Base-by-base conservation (phyloP, 805 yeast species). In the Saccharomycopsis microspora region DNA sequence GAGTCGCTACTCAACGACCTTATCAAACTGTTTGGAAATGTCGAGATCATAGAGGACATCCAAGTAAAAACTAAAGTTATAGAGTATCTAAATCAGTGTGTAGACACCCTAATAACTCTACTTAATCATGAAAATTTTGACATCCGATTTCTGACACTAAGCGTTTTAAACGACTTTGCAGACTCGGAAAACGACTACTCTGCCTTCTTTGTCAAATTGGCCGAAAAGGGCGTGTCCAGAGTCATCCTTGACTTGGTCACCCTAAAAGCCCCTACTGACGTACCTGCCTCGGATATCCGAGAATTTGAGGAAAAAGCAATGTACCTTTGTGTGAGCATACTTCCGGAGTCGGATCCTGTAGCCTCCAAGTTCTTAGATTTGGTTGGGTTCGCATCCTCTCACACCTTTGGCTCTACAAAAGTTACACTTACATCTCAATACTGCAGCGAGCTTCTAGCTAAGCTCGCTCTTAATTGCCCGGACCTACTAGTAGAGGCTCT, bases 111-210 rank as follows among this genome's bases (percentile, higher is more conserved):
- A 7, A 2, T 45, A 6, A 9, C n/a, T 5, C 29, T 41, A 9
- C 19, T 19, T 19, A 19, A 19, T 19, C 49, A 46, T 42, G 41
- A 39, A 11, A 46, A 46, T 36, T 46, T 33, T 19, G 49, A 46
- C 37, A 42, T 46, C 41, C 34, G 35, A 35, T 46, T 32, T 30
- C 49, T 33, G 41, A 37, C 41, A 10, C 8, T 46, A 11, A 46
- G 30, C 32, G 41, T 42, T 5, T 8, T 46, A 11, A 46, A 29
- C 36, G 49, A 46, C 32, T 6, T 46, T 4, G 46, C 41, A 39
- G 9, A 29, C 32, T 8, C 19, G 8, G 10, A 10, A 8, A 9
- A 30, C 45, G 45, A 37, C 44, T 11, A 34, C 3, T 7, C 7
- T n/a, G 33, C 9, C 8, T n/a, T 42, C 9, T 7, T 32, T 27